Evolutionary conservation across 2,329 filamentous ascomycete genomes (phyloP).

Genomic region (Alternaria dauci): DNA sequence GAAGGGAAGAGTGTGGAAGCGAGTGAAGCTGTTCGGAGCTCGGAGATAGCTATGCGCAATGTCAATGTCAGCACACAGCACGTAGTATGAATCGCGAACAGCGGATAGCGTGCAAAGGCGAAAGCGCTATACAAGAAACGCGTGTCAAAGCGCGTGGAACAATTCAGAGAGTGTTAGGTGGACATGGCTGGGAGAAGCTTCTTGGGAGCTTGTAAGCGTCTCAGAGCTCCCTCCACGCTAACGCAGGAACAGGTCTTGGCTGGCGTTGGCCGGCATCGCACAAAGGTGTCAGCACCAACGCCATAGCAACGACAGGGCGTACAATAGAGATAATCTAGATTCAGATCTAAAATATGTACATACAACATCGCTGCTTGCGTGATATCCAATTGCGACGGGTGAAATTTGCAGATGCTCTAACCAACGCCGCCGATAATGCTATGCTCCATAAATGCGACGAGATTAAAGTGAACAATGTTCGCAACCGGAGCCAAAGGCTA

Average conservation of each 20-base stretch:
- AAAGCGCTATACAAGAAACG: background rate
- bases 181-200: background rate
- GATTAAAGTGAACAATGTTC: background rate
- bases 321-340: background rate
- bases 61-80: background rate
- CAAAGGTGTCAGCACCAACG: background rate
- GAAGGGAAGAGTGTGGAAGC: conserved; percentile 1
- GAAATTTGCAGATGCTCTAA: background rate
- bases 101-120: background rate
- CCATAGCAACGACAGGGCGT: background rate
- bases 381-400: background rate
- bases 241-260: conserved; percentile 16
- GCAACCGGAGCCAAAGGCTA: conserved; percentile 1
- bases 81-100: background rate
- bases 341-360: background rate
- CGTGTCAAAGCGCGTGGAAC: background rate
- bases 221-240: conserved; percentile 14
- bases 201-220: conserved; percentile 11
- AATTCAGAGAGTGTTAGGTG: background rate
- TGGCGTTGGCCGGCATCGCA: background rate
- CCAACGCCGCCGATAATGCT: conserved; percentile 11
- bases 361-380: background rate
- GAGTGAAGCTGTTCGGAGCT: conserved; percentile 1
- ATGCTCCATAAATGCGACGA: conserved; percentile 13
- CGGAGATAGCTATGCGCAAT: background rate